Evolutionary conservation across 805 yeast genomes (phyloP), one percentile per base, ranked within the genome.

Genomic region (Ogataea glucozyma): DNA sequence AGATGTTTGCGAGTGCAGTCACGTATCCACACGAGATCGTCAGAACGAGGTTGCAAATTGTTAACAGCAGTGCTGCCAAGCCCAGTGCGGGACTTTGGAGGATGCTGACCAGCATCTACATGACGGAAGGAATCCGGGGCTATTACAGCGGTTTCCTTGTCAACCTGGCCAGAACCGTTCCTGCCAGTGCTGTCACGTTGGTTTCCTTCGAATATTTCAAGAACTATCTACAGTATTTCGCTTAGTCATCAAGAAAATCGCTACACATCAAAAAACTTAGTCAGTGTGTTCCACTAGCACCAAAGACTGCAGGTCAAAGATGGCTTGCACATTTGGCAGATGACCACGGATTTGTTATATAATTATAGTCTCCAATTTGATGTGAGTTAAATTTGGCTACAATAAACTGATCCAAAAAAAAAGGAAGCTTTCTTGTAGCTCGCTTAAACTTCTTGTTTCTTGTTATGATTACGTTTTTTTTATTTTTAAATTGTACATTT

Each of bases 11-110:
- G 3, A 83, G 93, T 35, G 73, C 88, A 1, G 72, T 88, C 40
- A 91, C 98, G 0, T 91, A 91, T 60, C 98, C 99, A 2, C 99
- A 91, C 66, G 99, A 91, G 63, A 90, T 91, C 23, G 71, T 93
- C 37, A 75, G 99, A 54, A 90, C 98, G 10, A 75, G 98, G 56
- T 76, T 89, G 78, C 99, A 91, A 66, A 77, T 86, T 24, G 56
- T 56, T 34, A 54, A 58, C 22, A 52, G 51, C 31, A 70, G 49
- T 33, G 66, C 46, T 45, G 60, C 52, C 23, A 58, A 55, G 31
- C 30, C 55, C 6, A 42, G 44, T 17, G 53, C 54, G 4, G 57
- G 58, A 11, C 35, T 62, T n/a, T 14, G 47, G 12, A 49, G 49
- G 19, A 66, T 72, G 12, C 58, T 75, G 14, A 47, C 52, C 27